Conservation (phyloP, 371 early-diverging fungal genomes). For the Mortierella sp. region DNA sequence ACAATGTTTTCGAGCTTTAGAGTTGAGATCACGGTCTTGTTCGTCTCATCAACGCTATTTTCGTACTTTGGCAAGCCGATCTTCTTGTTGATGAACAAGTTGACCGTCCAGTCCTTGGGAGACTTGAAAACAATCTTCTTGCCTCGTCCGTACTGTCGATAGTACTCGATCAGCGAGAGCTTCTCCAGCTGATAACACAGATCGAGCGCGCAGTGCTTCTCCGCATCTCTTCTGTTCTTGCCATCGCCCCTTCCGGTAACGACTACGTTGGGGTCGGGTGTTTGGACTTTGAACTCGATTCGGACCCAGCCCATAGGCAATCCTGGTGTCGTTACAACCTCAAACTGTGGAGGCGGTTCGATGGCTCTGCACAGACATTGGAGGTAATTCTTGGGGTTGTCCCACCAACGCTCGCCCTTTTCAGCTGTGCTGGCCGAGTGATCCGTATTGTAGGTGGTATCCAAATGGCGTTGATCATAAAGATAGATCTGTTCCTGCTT, state of each 20-base stretch:
- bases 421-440: slow-evolving; percentile 39
- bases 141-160: slow-evolving; percentile 45
- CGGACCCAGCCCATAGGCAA: slow-evolving; percentile 45
- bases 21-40: slow-evolving; percentile 31
- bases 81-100: slow-evolving; percentile 50
- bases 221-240: slow-evolving; percentile 56
- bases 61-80: slow-evolving; percentile 44
- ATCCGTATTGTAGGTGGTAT: slow-evolving; percentile 42
- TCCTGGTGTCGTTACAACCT: slow-evolving; percentile 26
- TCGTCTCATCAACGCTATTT: slow-evolving; percentile 24
- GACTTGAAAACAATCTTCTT: slow-evolving; percentile 40
- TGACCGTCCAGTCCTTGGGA: slow-evolving; percentile 51
- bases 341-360: slow-evolving; percentile 49
- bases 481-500: slow-evolving; percentile 45
- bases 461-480: slow-evolving; percentile 48
- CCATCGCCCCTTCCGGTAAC: slow-evolving; percentile 50
- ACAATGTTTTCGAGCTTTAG: slow-evolving; percentile 43
- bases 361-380: slow-evolving; percentile 46
- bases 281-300: slow-evolving; percentile 48
- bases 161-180: slow-evolving; percentile 46
- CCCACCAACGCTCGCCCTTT: slow-evolving; percentile 55
- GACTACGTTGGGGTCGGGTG: slow-evolving; percentile 36
- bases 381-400: slow-evolving; percentile 51
- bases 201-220: slow-evolving; percentile 52
- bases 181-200: slow-evolving; percentile 51